phyloP scores from a whole-genome alignment of 495 filamentous ascomycete species.

The Penicillium nucicola region DNA sequence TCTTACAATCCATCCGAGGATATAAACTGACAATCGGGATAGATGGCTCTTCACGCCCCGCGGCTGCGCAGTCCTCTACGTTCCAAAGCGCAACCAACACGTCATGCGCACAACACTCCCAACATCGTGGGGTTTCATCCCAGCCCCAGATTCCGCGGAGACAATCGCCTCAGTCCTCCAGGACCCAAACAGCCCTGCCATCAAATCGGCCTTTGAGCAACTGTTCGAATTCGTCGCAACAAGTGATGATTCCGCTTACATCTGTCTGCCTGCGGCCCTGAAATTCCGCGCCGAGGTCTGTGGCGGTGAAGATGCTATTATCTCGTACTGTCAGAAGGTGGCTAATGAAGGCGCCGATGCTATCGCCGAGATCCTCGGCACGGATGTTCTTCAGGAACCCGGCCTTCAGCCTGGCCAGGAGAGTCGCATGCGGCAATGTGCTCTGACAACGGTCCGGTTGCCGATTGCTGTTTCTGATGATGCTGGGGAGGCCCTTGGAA shows the following conservation, averaged over 20 bases:
- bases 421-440: constrained; percentile 46
- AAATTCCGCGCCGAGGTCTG: constrained; percentile 62
- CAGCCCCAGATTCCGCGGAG: constrained; percentile 27
- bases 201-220: constrained; percentile 57
- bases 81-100: constrained; percentile 67
- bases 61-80: constrained; percentile 75
- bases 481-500: background rate
- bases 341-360: constrained; percentile 56
- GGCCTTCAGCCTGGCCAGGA: constrained; percentile 46
- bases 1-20: background rate
- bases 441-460: constrained; percentile 69
- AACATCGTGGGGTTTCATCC: constrained; percentile 58
- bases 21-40: background rate
- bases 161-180: constrained; percentile 35
- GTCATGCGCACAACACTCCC: constrained; percentile 74
- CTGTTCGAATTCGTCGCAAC: constrained; percentile 81
- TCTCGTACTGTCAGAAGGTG: constrained; percentile 53
- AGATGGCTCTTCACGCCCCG: constrained; percentile 87
- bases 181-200: constrained; percentile 39
- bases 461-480: constrained; percentile 50
- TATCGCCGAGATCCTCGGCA: constrained; percentile 62
- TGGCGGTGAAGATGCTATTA: constrained; percentile 71
- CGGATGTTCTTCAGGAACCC: constrained; percentile 57
- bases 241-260: constrained; percentile 64
- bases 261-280: constrained; percentile 68